Conservation (phyloP, 2,329 filamentous ascomycete genomes). For the Fonsecaea erecta region DNA sequence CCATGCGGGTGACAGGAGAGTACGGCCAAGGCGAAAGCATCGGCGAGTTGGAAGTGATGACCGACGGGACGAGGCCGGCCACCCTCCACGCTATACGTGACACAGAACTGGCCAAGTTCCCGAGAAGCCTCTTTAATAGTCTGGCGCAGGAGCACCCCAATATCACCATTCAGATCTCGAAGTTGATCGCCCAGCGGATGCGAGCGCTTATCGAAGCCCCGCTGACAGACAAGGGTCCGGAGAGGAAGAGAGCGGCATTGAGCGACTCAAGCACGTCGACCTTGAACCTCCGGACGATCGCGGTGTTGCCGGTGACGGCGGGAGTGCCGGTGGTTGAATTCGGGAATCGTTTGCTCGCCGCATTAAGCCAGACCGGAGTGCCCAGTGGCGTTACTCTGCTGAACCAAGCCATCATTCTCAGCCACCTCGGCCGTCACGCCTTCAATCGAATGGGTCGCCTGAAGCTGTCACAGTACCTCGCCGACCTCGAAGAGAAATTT, state of each 20-base stretch:
- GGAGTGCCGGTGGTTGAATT: conserved; percentile 96
- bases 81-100: conserved; percentile 95
- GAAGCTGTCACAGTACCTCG: conserved; percentile 92
- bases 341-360: conserved; percentile 83
- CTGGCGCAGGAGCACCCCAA: conserved; percentile 95
- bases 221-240: conserved; percentile 67
- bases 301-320: conserved; percentile 85
- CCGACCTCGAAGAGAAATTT: conserved; percentile 96
- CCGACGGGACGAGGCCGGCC: conserved; percentile 86
- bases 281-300: conserved; percentile 88
- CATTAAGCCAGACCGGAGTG: conserved; percentile 84
- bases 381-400: conserved; percentile 88
- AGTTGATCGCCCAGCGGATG: conserved; percentile 97
- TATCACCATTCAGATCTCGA: conserved; percentile 98
- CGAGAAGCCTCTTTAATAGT: conserved; percentile 95
- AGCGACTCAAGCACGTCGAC: conserved; percentile 67
- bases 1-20: conserved; percentile 84
- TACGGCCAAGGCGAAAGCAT: conserved; percentile 98
- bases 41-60: conserved; percentile 94
- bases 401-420: conserved; percentile 91
- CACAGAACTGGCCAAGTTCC: conserved; percentile 94
- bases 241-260: conserved; percentile 57
- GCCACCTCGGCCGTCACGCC: conserved; percentile 91
- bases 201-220: conserved; percentile 83
- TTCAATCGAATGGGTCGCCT: conserved; percentile 98